Evolutionary conservation across 495 filamentous ascomycete genomes (phyloP), one percentile per base, ranked within the genome.

Genomic region (Annulohypoxylon bovei): DNA sequence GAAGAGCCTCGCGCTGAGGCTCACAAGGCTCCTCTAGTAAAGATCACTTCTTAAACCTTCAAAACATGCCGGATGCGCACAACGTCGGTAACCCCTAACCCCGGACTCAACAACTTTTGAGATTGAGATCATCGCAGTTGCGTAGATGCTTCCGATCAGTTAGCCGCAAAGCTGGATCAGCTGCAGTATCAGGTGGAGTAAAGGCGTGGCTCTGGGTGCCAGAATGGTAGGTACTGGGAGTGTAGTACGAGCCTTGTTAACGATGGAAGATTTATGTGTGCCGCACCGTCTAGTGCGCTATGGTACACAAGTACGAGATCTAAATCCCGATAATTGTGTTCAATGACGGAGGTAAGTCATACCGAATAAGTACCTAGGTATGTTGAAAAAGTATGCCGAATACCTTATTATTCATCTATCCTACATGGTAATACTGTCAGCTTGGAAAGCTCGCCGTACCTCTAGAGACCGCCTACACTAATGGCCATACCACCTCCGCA

Each of bases 141-240:
- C 70, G 0, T 70, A 66, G 52, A 30, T 44, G 9, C 50, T 81
- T 60, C 49, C 1, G 80, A 82, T 30, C 78, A 81, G 33, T 23
- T 81, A 72, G 3, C 78, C 80, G 6, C 76, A 75, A 1, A 77
- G 58, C 49, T 78, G 72, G 70, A 77, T 81, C 35, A 81, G 78
- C 33, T 78, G 77, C 60, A 75, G 80, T 6, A 78, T 81, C 12
- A 76, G 76, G 0, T 82, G 80, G 79, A 77, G 73, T 27, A 78
- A 78, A 18, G 80, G 80, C 18, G 80, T 76, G 4, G 75, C 62
- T 1, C 50, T 80, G 8, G 75, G 75, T 5, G 64, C 78, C 9
- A 78, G 77, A 65, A 73, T 80, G 68, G 80, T 78, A 0, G n/a
- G n/a, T n/a, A n/a, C 42, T 74, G 7, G 49, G 12, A 35, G 64